These are phyloP conservation scores for Astrocystis sublimbata DNA, from an alignment of 495 filamentous ascomycete species.

Conservation along the genomic window DNA sequence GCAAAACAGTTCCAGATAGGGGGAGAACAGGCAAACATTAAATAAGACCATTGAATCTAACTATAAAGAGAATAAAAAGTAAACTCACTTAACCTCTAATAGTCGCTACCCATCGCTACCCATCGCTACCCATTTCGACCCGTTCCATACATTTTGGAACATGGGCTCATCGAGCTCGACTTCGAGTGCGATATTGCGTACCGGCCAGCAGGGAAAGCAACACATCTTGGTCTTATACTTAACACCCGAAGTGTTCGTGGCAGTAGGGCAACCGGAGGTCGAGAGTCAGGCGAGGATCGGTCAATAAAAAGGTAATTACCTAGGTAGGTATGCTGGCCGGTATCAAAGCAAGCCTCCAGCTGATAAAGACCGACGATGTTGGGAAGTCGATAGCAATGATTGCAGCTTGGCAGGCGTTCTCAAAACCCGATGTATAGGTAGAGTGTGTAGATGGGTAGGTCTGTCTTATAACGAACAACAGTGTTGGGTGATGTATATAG, in stretches of 20 bases:
- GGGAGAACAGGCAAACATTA: background rate
- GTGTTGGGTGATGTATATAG: no score
- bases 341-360: background rate
- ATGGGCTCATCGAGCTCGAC: constrained; percentile 16
- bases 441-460: background rate
- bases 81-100: constrained; percentile 20
- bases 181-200: constrained; percentile 44
- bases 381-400: background rate
- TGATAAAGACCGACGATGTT: background rate
- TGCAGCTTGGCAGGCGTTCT: background rate
- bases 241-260: background rate
- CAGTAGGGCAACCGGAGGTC: background rate
- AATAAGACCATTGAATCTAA: background rate
- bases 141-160: constrained; percentile 39
- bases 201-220: constrained; percentile 47
- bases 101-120: constrained; percentile 8
- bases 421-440: no score
- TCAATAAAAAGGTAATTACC: no score
- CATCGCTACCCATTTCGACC: constrained; percentile 31
- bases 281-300: no score
- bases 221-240: background rate
- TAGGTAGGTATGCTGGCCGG: background rate
- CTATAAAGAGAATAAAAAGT: constrained; percentile 5
- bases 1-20: no score
- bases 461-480: background rate